Conservation (phyloP, 768 basidiomycete species). For the Termitomyces sp. region DNA sequence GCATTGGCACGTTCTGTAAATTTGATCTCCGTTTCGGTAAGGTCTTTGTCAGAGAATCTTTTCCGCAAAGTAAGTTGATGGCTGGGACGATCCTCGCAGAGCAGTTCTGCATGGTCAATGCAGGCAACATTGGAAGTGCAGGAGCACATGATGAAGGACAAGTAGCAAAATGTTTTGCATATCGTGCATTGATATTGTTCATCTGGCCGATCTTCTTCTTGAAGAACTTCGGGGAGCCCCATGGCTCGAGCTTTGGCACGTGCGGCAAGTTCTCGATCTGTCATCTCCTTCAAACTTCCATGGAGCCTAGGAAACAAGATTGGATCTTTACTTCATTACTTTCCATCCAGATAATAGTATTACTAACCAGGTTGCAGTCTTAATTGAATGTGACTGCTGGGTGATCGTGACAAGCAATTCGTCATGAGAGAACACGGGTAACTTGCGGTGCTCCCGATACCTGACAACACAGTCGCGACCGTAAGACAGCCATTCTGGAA, state of each 20-base stretch:
- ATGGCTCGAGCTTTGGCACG: constrained; percentile 57
- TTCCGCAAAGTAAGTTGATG: constrained; percentile 62
- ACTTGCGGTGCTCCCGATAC: constrained; percentile 86
- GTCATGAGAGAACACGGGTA: constrained; percentile 97
- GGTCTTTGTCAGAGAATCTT: constrained; percentile 75
- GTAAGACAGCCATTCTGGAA: constrained; percentile 89
- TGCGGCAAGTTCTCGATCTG: constrained; percentile 68
- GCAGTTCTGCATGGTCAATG: constrained; percentile 72
- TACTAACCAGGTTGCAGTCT: constrained; percentile 86
- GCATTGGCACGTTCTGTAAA: constrained; percentile 67
- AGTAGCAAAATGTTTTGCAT: constrained; percentile 94
- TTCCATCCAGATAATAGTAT: not conserved
- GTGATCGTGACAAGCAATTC: constrained; percentile 97
- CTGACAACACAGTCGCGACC: constrained; percentile 86
- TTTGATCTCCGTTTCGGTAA: constrained; percentile 59
- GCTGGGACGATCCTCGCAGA: constrained; percentile 52
- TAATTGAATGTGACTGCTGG: constrained; percentile 88
- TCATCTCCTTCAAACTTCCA: constrained; percentile 84
- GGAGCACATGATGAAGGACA: constrained; percentile 83
- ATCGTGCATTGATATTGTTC: constrained; percentile 93
- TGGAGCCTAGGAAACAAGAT: constrained; percentile 55
- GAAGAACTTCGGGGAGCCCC: constrained; percentile 62
- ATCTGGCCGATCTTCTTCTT: constrained; percentile 78
- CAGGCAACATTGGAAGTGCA: constrained; percentile 81
- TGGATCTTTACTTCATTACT: constrained; percentile 1